Conservation (phyloP, 1,284 basidiomycete species). For the Austroboletus niveus region DNA sequence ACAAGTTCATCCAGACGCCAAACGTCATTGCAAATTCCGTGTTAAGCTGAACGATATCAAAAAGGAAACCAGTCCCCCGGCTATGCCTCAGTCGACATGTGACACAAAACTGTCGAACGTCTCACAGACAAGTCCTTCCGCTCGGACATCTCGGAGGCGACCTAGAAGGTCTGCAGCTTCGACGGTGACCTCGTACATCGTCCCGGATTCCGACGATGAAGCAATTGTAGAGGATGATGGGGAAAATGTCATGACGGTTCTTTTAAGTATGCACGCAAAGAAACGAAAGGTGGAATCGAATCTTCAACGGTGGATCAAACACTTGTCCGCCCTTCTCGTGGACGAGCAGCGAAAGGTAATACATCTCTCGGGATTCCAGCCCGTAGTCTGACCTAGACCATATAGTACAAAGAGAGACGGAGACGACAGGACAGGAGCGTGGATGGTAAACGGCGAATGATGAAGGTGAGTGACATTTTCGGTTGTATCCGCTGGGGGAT, state of each 20-base stretch:
- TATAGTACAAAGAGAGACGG: slow-evolving; percentile 63
- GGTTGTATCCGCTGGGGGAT: neutral
- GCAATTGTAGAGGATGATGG: slow-evolving; percentile 45
- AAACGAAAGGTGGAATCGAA: slow-evolving; percentile 48
- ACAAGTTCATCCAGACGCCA: slow-evolving; percentile 23
- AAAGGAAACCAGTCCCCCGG: slow-evolving; percentile 38
- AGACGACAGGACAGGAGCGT: slow-evolving; percentile 48
- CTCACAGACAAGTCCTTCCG: slow-evolving; percentile 2
- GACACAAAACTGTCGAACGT: slow-evolving; percentile 11
- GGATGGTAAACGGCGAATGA: slow-evolving; percentile 47
- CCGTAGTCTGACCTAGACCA: slow-evolving; percentile 7
- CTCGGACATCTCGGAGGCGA: slow-evolving; percentile 44
- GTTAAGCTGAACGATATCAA: slow-evolving; percentile 41
- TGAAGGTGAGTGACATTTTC: slow-evolving; percentile 47
- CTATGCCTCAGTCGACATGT: slow-evolving; percentile 16
- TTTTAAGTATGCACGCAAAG: slow-evolving; percentile 33
- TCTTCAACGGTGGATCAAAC: slow-evolving; percentile 65
- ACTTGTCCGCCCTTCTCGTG: slow-evolving; percentile 54
- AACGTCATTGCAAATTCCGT: slow-evolving; percentile 20
- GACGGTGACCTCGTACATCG: slow-evolving; percentile 54
- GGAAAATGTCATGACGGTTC: slow-evolving; percentile 33
- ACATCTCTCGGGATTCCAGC: neutral
- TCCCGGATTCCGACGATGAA: slow-evolving; percentile 73
- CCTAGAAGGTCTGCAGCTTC: slow-evolving; percentile 56
- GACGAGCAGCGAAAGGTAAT: slow-evolving; percentile 66